phyloP scores from a whole-genome alignment of 208 protist genomes.

The Crithidia mellificae region DNA sequence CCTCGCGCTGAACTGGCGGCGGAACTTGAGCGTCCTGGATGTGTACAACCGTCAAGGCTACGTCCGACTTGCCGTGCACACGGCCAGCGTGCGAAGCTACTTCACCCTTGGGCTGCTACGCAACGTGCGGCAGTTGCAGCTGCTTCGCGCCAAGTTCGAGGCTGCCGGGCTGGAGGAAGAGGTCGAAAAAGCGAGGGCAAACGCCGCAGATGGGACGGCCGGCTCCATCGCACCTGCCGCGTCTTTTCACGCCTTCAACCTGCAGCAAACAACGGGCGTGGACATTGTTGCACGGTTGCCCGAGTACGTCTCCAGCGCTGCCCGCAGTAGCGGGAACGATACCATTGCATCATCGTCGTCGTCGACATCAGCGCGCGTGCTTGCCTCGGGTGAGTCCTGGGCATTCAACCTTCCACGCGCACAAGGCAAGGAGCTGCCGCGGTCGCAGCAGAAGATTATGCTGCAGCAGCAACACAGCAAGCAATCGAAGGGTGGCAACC shows the following conservation, averaged over 20 bases:
- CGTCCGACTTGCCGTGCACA: conserved; percentile 19
- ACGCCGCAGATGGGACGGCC: not conserved
- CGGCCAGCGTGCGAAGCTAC: conserved; percentile 15
- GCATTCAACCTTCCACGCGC: conserved; percentile 68
- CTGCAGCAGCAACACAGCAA: conserved; percentile 27
- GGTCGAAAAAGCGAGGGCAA: conserved; percentile 1
- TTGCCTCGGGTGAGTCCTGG: conserved; percentile 35
- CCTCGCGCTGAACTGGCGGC: conserved; percentile 9
- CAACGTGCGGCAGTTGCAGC: conserved; percentile 28
- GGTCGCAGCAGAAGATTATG: conserved; percentile 51
- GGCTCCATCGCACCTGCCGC: not conserved
- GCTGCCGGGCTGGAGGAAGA: conserved; percentile 7
- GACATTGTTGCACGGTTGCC: conserved; percentile 10
- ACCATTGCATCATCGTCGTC: not conserved
- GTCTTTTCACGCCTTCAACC: conserved; percentile 24
- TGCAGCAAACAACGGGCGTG: conserved; percentile 29
- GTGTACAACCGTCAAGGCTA: conserved; percentile 28
- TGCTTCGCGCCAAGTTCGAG: conserved; percentile 21
- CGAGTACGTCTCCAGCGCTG: not conserved
- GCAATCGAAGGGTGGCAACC: no score
- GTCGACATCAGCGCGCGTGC: not conserved
- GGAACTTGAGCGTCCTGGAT: conserved; percentile 20
- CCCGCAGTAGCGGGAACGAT: not conserved
- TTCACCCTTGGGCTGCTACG: conserved; percentile 23
- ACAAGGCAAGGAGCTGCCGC: conserved; percentile 58